Base-by-base conservation (phyloP, 441 rosid genomes). In the Bocquillonia castaneifolia region DNA sequence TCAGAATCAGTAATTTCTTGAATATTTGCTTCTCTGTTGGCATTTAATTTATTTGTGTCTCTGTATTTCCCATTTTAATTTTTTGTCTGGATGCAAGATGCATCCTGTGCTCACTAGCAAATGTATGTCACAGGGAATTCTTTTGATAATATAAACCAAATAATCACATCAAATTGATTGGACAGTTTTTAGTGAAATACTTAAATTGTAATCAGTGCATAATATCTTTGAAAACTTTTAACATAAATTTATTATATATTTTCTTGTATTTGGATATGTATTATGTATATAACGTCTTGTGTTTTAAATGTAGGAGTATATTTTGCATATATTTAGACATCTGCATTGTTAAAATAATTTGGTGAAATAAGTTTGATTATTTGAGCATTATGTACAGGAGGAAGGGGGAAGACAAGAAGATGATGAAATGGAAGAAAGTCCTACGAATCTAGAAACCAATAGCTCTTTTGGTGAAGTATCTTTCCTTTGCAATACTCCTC, bases 401-500 rank as follows among this genome's bases (percentile, higher is more conserved):
- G 94, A 84, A 76, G 81, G 82, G 23, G 85, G 83, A 63, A 81
- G 66, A 73, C 80, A 80, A 22, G 86, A 81, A 64, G 83, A 82
- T 76, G 81, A 79, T 57, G 88, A 80, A 58, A 69, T 72, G 32
- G 90, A 78, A 65, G 89, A 88, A 73, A 69, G 68, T 54, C 75
- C 80, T 50, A 62, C 63, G 58, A 71, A 20, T 60, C 76, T 89
- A 57, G 77, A 75, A 53, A 79, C 91, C 50, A 64, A 84, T 65
- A 71, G 80, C 67, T 84, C 94, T 6, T 84, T 92, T 74, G 94
- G 96, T 22, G 91, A 88, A 81, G 72, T 84, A 62, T 88, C 97
- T 54, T 86, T 92, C 68, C 88, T 92, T 25, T 89, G 96, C 85
- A 88, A 86, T 62, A 82, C 81, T 71, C 91, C 90, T 73, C 91